phyloP scores from a whole-genome alignment of 805 yeast species.

The Saccharomycopsis schoenii region DNA sequence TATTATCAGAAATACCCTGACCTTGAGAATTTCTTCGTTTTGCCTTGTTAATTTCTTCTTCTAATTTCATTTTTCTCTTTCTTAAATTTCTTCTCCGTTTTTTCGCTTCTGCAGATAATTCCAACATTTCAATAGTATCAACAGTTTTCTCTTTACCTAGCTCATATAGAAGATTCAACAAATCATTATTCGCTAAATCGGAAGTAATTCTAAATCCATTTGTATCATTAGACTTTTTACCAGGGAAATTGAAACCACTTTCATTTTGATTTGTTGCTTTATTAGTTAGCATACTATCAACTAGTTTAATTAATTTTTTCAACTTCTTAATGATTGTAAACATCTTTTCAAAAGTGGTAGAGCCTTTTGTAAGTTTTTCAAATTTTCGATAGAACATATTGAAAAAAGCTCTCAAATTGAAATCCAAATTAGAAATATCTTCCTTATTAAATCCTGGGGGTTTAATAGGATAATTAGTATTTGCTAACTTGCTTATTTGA shows the following conservation, averaged over 20 bases:
- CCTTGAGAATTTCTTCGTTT: background rate
- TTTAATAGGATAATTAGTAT: conserved; percentile 20
- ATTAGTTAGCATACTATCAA: conserved; percentile 12
- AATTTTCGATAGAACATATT: conserved; percentile 15
- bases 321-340: conserved; percentile 18
- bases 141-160: conserved; percentile 40
- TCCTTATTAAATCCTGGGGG: conserved; percentile 23
- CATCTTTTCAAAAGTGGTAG: conserved; percentile 17
- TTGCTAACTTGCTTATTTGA: background rate
- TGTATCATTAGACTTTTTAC: background rate
- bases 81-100: conserved; percentile 3
- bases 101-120: conserved; percentile 9
- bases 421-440: conserved; percentile 16
- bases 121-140: conserved; percentile 21
- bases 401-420: conserved; percentile 16
- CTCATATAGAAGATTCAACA: conserved; percentile 43
- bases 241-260: conserved; percentile 13
- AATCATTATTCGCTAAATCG: conserved; percentile 47
- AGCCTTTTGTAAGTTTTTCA: conserved; percentile 11
- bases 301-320: conserved; percentile 16
- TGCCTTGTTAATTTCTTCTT: background rate
- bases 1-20: too few species aligned
- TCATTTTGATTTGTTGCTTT: conserved; percentile 4
- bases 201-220: conserved; percentile 25
- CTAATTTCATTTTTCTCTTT: background rate